phyloP scores from a whole-genome alignment of 495 filamentous ascomycete genomes.

The Xylaria intraflava region DNA sequence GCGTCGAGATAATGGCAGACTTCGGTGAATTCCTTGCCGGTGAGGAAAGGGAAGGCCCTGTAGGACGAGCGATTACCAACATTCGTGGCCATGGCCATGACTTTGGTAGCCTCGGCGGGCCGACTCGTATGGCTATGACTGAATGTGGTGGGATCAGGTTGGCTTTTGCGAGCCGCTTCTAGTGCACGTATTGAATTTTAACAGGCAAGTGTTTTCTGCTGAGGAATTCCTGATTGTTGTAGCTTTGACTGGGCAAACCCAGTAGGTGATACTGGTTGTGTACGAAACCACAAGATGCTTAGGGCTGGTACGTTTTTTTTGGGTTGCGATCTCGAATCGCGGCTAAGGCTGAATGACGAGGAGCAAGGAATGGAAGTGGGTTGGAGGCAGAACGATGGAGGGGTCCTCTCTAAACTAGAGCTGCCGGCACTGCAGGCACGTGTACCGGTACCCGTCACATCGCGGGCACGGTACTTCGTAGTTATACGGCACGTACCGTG shows the following conservation, averaged over 20 bases:
- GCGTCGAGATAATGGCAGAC: constrained; percentile 54
- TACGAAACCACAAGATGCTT: background rate
- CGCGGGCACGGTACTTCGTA: too few species aligned
- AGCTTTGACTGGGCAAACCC: background rate
- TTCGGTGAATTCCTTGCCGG: constrained; percentile 51
- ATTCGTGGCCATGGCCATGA: background rate
- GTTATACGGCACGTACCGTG: too few species aligned
- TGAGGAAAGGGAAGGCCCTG: constrained; percentile 50
- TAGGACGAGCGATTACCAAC: constrained; percentile 18
- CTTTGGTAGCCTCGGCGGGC: background rate
- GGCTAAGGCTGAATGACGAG: too few species aligned
- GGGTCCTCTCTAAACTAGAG: background rate
- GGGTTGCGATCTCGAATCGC: too few species aligned
- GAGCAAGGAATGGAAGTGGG: background rate
- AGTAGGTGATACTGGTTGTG: background rate
- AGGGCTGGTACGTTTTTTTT: background rate
- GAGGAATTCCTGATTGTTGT: background rate
- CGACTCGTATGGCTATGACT: background rate
- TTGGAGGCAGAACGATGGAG: background rate
- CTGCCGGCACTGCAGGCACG: background rate
- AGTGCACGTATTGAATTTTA: background rate
- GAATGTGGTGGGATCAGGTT: background rate
- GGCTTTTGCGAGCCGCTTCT: too few species aligned
- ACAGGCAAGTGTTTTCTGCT: background rate
- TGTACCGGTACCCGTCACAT: too few species aligned